Evolutionary conservation across 1,284 basidiomycete genomes (phyloP), one percentile per base, ranked within the genome.

Genomic region (Marasmius fiardii): DNA sequence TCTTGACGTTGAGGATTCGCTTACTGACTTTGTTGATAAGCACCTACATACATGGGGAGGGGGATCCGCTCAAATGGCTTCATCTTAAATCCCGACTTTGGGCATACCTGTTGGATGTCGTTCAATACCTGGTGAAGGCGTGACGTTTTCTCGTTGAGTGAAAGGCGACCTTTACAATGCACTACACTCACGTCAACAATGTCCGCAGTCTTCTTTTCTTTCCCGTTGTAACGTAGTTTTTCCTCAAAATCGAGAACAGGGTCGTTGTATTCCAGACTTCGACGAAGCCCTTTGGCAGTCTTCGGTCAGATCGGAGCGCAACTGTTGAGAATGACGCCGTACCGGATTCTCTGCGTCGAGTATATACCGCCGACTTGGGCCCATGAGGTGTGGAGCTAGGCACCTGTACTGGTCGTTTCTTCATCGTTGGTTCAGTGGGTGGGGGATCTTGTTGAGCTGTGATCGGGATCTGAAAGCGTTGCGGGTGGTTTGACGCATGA

Each of bases 1-100:
- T 71, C 52, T 65, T 71, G 24, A 79, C 70, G 47, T 65, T 67
- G 31, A 71, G 71, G 52, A 81, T 76, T 43, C 70, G 75, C 37
- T 67, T 68, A 0, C 68, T 67, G 37, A 82, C 69, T 33, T 76
- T 77, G 47, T 66, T 67, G 18, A 80, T 59, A 18, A 82, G 66
- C 18, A 71, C 74, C 76, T 82, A 55, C 3, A 56, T 41, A 53
- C 31, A 14, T n/a, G n/a, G n/a, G n/a, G 14, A 44, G 4, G 11
- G 7, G 24, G 10, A 24, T 44, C 20, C 24, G 11, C 12, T 23
- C 12, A 21, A 21, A 5, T 14, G 12, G 6, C 20, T 23, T 8
- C 4, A 23, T 20, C 20, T 4, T 5, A 44, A n/a, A 44, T 23
- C 21, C 20, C 43, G 3, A 23, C n/a, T 41, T n/a, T 4, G 24